Evolutionary conservation across 768 basidiomycete genomes (phyloP).

Genomic region (Dentipellis sp.): DNA sequence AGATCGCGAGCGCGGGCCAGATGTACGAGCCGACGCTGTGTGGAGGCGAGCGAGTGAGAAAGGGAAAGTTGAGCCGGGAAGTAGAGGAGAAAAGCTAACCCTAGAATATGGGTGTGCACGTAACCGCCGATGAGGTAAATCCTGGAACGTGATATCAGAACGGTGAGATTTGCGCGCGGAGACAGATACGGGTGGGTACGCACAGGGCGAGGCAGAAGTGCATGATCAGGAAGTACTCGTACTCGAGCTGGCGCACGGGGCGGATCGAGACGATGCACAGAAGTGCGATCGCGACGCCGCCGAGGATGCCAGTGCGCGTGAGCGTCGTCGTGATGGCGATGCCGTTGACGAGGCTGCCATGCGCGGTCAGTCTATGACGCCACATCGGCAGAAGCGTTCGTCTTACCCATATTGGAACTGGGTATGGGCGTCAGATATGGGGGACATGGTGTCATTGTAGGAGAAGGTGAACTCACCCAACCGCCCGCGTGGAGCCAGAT

Average conservation of each 20-base stretch:
- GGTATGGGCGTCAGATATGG: not conserved
- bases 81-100: too few relatives aligned
- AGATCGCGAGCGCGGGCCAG: constrained; percentile 43
- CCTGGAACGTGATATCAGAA: constrained; percentile 14
- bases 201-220: constrained; percentile 38
- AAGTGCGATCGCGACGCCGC: constrained; percentile 30
- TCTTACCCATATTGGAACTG: not conserved
- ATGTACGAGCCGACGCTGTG: constrained; percentile 24
- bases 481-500: constrained; percentile 1
- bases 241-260: constrained; percentile 33
- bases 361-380: not conserved
- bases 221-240: constrained; percentile 42
- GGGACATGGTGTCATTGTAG: too few relatives aligned
- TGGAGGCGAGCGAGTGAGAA: not conserved
- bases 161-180: too few relatives aligned
- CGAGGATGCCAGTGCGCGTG: constrained; percentile 26
- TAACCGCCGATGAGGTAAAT: constrained; percentile 24
- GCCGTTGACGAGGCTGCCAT: not conserved
- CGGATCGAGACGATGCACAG: constrained; percentile 37
- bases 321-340: constrained; percentile 9
- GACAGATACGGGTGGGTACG: not conserved
- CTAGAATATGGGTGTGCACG: constrained; percentile 17
- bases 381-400: not conserved
- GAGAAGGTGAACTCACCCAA: not conserved
- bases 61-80: too few relatives aligned